Conservation (phyloP, 2,329 filamentous ascomycete species). For the Chaetomium sp. region DNA sequence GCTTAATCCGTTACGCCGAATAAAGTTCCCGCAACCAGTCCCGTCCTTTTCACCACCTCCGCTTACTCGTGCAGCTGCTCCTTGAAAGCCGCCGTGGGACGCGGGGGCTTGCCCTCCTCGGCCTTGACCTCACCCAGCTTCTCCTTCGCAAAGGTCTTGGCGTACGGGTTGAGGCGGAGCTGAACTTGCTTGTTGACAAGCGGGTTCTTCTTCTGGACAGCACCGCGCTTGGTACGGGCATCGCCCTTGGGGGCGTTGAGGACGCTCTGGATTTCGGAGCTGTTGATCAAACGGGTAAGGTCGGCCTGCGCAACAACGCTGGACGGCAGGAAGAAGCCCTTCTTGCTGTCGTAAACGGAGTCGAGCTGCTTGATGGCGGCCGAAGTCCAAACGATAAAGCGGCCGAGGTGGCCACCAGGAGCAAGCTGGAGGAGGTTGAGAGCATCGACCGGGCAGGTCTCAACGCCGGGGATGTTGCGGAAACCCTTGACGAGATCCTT, state of each 20-base stretch:
- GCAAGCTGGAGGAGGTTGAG: constrained; percentile 99
- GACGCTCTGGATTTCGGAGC: constrained; percentile 95
- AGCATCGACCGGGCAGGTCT: constrained; percentile 90
- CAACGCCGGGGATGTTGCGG: constrained; percentile 98
- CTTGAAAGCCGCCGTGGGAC: constrained; percentile 31
- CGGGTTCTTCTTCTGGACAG: constrained; percentile 99
- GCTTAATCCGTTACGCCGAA: constrained; percentile 39
- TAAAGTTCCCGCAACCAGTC: constrained; percentile 34
- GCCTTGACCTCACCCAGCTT: constrained; percentile 66
- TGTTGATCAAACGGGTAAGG: constrained; percentile 98
- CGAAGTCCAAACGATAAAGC: constrained; percentile 99
- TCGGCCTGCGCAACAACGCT: constrained; percentile 94
- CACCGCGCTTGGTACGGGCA: constrained; percentile 82
- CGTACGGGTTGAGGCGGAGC: constrained; percentile 98
- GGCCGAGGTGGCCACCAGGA: constrained; percentile 96
- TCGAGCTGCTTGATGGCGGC: constrained; percentile 95
- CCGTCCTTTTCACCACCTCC: constrained; percentile 24
- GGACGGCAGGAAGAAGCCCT: constrained; percentile 95
- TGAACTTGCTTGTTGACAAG: constrained; percentile 98
- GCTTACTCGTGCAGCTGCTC: constrained; percentile 36
- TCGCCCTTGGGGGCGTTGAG: constrained; percentile 89
- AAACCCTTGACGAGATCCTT: constrained; percentile 91
- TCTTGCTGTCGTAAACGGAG: constrained; percentile 96
- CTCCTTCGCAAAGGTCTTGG: constrained; percentile 83
- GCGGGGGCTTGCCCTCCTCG: constrained; percentile 34